These are phyloP conservation scores for Microcyclospora pomicola DNA, from an alignment of 2,329 filamentous ascomycete species.

Conservation along the genomic window DNA sequence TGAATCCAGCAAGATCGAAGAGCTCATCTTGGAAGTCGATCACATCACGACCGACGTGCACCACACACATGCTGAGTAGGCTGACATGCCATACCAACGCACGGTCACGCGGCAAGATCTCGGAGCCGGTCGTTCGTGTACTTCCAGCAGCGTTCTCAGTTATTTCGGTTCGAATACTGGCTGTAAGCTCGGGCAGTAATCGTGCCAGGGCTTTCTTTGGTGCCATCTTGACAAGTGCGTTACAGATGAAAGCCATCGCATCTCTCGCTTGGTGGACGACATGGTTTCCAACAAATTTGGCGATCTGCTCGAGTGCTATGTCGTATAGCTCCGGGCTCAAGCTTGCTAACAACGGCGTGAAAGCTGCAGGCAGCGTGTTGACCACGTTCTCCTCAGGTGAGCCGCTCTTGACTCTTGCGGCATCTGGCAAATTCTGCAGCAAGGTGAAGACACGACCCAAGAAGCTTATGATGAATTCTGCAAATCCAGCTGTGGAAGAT, in stretches of 20 bases:
- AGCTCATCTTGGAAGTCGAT: constrained; percentile 80
- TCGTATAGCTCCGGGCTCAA: constrained; percentile 90
- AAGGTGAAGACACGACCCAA: constrained; percentile 91
- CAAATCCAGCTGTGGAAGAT: constrained; percentile 86
- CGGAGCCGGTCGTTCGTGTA: constrained; percentile 80
- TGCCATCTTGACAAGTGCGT: constrained; percentile 88
- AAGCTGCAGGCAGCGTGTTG: constrained; percentile 81
- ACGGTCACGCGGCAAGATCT: constrained; percentile 82
- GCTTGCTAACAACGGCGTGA: constrained; percentile 79
- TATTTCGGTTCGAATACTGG: constrained; percentile 90
- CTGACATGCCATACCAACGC: constrained; percentile 94
- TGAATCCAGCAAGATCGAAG: constrained; percentile 81
- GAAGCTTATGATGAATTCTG: constrained; percentile 82
- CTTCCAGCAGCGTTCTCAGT: constrained; percentile 93
- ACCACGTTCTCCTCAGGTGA: constrained; percentile 95
- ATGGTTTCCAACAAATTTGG: constrained; percentile 80
- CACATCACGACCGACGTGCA: constrained; percentile 84
- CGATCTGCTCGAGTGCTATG: constrained; percentile 78
- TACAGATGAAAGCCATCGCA: constrained; percentile 97
- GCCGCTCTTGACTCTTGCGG: constrained; percentile 71
- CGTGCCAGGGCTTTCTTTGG: constrained; percentile 85
- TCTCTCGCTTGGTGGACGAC: constrained; percentile 94
- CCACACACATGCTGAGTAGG: constrained; percentile 94
- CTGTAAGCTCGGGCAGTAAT: constrained; percentile 77
- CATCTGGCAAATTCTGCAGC: constrained; percentile 86